A percentile compares a stretch with the other conserved stretches of the same genome.
These are phyloP conservation scores for Pestalotiopsis sp. DNA, from an alignment of 2,329 filamentous ascomycete genomes.

Conservation along the genomic window DNA sequence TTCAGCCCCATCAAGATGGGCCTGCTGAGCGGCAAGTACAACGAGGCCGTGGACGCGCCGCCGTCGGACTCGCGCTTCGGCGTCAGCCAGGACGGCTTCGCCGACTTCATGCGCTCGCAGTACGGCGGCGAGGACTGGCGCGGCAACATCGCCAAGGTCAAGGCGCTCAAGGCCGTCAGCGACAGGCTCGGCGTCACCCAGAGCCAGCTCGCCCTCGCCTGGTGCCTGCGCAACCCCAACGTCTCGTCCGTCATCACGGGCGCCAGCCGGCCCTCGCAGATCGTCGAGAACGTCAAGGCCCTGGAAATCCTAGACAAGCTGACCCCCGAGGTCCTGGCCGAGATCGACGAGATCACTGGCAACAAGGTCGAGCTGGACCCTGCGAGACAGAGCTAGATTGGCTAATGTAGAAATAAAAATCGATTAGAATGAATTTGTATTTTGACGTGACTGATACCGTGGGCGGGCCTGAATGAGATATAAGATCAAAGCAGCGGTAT, in stretches of 20 bases:
- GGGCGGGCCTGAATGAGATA: no score
- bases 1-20: constrained; percentile 64
- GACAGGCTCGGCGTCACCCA: constrained; percentile 62
- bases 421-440: not conserved
- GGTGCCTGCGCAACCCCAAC: constrained; percentile 63
- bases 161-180: constrained; percentile 62
- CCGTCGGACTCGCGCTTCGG: constrained; percentile 29
- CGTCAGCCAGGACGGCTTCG: constrained; percentile 49
- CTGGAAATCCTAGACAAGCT: constrained; percentile 54
- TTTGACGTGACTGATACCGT: no score
- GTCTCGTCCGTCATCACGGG: constrained; percentile 64
- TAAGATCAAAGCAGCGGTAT: no score
- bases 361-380: constrained; percentile 45
- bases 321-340: constrained; percentile 58
- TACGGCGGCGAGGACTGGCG: constrained; percentile 57
- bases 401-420: not conserved
- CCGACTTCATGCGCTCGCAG: constrained; percentile 54
- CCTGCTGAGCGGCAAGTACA: constrained; percentile 69
- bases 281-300: constrained; percentile 61
- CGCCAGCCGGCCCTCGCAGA: constrained; percentile 58
- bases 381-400: constrained; percentile 11
- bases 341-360: constrained; percentile 60
- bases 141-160: constrained; percentile 59
- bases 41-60: constrained; percentile 62
- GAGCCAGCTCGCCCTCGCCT: constrained; percentile 59